Evolutionary conservation across 208 protist genomes (phyloP).

Genomic region (Endotrypanum monterogeii): DNA sequence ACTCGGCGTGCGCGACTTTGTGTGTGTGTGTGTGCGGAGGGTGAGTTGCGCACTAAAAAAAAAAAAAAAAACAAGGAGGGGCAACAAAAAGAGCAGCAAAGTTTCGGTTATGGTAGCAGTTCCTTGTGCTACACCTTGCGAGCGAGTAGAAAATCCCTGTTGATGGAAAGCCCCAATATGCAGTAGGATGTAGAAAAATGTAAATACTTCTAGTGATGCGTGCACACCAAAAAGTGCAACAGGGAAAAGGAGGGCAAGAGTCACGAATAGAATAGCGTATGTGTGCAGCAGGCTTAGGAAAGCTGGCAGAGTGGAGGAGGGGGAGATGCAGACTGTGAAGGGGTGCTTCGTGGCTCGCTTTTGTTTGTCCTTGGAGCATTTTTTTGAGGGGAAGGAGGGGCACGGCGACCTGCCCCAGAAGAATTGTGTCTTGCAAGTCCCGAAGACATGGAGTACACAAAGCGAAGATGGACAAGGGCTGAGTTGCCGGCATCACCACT

Average conservation of each 20-base stretch:
- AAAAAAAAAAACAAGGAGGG: not conserved
- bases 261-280: not conserved
- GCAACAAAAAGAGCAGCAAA: not conserved
- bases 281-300: not conserved
- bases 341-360: not conserved
- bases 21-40: not conserved
- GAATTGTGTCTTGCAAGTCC: not conserved
- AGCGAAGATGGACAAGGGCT: not conserved
- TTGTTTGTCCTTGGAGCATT: too few relatives aligned
- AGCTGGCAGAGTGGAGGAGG: not conserved
- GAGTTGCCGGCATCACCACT: not conserved
- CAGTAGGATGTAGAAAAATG: too few relatives aligned
- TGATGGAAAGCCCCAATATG: too few relatives aligned
- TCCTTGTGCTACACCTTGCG: too few relatives aligned
- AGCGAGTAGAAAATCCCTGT: too few relatives aligned
- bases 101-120: not conserved
- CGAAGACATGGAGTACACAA: not conserved
- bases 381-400: too few relatives aligned
- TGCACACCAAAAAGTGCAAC: too few relatives aligned
- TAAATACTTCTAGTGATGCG: too few relatives aligned
- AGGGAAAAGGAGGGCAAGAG: not conserved
- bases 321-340: not conserved
- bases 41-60: not conserved
- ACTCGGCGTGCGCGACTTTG: not conserved
- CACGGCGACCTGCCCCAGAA: not conserved